Base-by-base conservation (phyloP, 1,139 yeast genomes). In the Sugiyamaella japonica region DNA sequence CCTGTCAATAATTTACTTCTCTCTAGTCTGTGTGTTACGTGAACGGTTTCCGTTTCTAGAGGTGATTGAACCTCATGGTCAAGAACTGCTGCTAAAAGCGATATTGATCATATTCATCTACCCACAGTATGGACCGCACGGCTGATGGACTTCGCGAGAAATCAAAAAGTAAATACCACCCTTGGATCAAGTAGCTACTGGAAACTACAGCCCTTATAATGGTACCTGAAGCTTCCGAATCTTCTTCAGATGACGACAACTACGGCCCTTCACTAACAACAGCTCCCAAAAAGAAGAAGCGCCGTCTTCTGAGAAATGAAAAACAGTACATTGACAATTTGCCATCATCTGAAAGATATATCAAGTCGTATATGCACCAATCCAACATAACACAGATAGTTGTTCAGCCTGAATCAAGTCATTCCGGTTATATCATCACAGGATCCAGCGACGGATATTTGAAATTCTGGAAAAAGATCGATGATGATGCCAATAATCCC, bases 361-460 rank as follows among this genome's bases (percentile, higher is more conserved):
- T 50, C 2, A 37, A 60, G 60, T 70, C 73, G 2, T 69, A 64
- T 55, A 65, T 68, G 70, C 74, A 71, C 52, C 57, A 61, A 12
- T 63, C 61, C 6, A 48, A 52, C 3, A 57, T 70, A 10, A 58
- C 64, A 3, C 48, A 54, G 7, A 54, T 63, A 5, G 54, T 57
- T 3, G 60, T 61, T 8, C 60, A 59, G 25, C 59, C 62, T 37
- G 59, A 56, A 5, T 48, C 36, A 38, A 54, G 39, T 12, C 58
- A 15, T 43, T 56, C 45, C 34, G 63, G 63, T 23, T 61, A 71
- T 40, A 55, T 76, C 1, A 66, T 73, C 9, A 67, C 76, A 0
- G 75, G 77, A 1, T 71, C 76, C n/a, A 57, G 48, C 25, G 78
- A 76, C 52, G 81, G 81, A 1, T 56, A 63, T 17, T 63, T 78